Evolutionary conservation across 306 rosid species (phyloP).

Genomic region (Rosa lucieae): DNA sequence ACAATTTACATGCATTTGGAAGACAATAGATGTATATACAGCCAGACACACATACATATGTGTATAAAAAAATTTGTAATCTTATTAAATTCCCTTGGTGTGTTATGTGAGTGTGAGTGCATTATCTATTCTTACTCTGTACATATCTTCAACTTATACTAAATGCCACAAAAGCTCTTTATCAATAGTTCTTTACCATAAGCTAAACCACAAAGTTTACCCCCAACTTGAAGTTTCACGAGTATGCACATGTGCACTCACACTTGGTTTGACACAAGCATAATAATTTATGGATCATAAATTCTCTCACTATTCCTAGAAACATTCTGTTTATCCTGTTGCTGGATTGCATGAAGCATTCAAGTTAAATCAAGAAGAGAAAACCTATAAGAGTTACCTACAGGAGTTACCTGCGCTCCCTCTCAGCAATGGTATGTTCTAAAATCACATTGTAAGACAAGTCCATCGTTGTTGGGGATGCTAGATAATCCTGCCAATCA

Average conservation of each 20-base stretch:
- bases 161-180: neutral
- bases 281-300: neutral
- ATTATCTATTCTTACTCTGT: neutral
- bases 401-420: constrained; percentile 93
- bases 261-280: neutral
- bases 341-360: neutral
- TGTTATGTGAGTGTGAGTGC: neutral
- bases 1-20: neutral
- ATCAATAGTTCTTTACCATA: neutral
- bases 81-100: neutral
- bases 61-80: neutral
- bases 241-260: neutral
- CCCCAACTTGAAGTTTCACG: neutral
- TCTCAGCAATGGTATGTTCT: constrained; percentile 97
- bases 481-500: constrained; percentile 85
- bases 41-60: neutral
- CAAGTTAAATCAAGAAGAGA: neutral
- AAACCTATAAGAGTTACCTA: neutral
- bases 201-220: neutral
- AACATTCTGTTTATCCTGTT: neutral
- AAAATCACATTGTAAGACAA: constrained; percentile 86
- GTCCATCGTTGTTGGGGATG: constrained; percentile 78
- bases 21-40: neutral
- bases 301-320: neutral
- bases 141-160: neutral